Percentiles rank a stretch among this genome's conserved stretches.
Evolutionary conservation across 139 green algal species (phyloP).

Genomic region (Micractinium conductrix): DNA sequence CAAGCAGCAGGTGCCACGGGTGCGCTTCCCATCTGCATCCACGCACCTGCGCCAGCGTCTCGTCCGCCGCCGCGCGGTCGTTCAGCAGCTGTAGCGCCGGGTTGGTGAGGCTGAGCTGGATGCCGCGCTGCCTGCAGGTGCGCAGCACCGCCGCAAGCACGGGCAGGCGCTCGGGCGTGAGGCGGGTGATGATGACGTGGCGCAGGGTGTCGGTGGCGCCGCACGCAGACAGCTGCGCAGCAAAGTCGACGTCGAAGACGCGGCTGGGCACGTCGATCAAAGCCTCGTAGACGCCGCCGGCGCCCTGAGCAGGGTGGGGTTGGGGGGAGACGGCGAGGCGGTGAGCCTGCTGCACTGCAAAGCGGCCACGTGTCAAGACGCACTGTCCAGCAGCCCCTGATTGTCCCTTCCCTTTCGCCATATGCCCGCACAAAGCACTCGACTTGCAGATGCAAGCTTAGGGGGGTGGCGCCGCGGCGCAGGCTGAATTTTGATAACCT

Average conservation of each 20-base stretch:
- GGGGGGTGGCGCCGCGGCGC: background rate
- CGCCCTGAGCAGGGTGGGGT: too few relatives aligned
- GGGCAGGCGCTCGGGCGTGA: conserved; percentile 84
- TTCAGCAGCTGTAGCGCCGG: conserved; percentile 70
- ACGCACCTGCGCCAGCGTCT: background rate
- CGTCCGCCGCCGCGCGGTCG: conserved; percentile 28
- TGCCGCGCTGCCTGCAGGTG: conserved; percentile 12
- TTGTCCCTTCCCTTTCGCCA: too few relatives aligned
- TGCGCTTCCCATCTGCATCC: background rate
- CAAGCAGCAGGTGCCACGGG: too few relatives aligned
- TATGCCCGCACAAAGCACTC: too few relatives aligned
- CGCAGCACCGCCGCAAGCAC: conserved; percentile 75
- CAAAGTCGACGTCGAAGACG: conserved; percentile 72
- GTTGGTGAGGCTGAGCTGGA: conserved; percentile 85
- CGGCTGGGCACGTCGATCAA: conserved; percentile 87
- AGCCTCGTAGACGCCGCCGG: conserved; percentile 28
- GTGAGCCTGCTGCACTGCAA: too few relatives aligned
- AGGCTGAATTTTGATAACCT: background rate
- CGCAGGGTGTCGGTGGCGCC: conserved; percentile 49
- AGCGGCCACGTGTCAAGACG: too few relatives aligned
- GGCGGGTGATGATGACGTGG: conserved; percentile 85
- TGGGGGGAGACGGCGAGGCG: too few relatives aligned
- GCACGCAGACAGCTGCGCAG: conserved; percentile 38
- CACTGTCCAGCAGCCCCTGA: too few relatives aligned
- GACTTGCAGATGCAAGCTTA: too few relatives aligned